Conservation (phyloP, 345 rosid species). For the Pistacia atlantica region DNA sequence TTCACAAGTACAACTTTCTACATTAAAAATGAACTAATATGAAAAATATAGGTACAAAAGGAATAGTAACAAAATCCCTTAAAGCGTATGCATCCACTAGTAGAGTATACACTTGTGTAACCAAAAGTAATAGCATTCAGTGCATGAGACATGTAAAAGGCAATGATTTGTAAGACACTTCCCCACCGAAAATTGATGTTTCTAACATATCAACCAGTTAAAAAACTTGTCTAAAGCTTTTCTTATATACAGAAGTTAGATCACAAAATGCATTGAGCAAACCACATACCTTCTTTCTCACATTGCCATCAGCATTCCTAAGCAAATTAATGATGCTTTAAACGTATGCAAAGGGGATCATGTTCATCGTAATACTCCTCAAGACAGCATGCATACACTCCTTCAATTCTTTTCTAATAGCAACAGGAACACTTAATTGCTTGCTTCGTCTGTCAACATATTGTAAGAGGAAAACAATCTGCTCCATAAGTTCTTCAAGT, state of each 20-base stretch:
- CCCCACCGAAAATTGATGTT: not conserved
- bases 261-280: not conserved
- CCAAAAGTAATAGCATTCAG: not conserved
- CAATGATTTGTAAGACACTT: not conserved
- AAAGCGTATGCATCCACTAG: not conserved
- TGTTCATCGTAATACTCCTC: constrained; percentile 50
- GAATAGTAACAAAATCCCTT: not conserved
- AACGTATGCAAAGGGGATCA: constrained; percentile 75
- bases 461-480: constrained; percentile 56
- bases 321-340: constrained; percentile 68
- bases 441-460: constrained; percentile 51
- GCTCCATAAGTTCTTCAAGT: constrained; percentile 76
- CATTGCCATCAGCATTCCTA: constrained; percentile 50
- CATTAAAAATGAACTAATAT: not conserved
- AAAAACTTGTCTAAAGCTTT: not conserved
- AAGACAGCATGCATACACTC: constrained; percentile 55
- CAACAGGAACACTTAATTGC: constrained; percentile 38
- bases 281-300: constrained; percentile 77
- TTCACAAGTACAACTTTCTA: constrained; percentile 9
- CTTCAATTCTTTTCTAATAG: constrained; percentile 55
- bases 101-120: not conserved
- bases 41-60: not conserved
- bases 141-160: not conserved
- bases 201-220: not conserved
- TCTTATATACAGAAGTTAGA: not conserved